A percentile compares a stretch with the other conserved stretches of the same genome.
These are phyloP conservation scores for Plenodomus lindquistii DNA, from an alignment of 2,329 filamentous ascomycete genomes.

Conservation along the genomic window DNA sequence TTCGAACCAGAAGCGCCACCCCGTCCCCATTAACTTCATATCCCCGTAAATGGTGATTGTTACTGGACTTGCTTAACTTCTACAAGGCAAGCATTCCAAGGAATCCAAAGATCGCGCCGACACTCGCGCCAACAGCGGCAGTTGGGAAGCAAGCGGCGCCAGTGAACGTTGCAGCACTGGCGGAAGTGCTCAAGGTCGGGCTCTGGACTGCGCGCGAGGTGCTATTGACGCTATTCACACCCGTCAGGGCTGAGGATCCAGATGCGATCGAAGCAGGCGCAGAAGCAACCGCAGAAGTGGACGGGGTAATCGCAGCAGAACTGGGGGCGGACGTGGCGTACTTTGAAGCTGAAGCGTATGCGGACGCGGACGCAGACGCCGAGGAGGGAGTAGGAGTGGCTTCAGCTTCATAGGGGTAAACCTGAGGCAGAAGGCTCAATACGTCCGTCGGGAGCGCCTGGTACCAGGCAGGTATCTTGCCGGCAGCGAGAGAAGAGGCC, in stretches of 20 bases:
- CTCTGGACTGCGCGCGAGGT: constrained; percentile 5
- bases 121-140: constrained; percentile 44
- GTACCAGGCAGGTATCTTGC: constrained; percentile 52
- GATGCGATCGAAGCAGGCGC: neutral
- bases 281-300: constrained; percentile 2
- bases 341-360: neutral
- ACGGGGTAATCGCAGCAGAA: constrained; percentile 1
- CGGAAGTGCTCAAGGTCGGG: constrained; percentile 6
- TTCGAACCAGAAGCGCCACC: constrained; percentile 27
- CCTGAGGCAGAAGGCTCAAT: constrained; percentile 47
- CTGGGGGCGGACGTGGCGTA: constrained; percentile 7
- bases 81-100: constrained; percentile 51
- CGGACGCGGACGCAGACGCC: constrained; percentile 18
- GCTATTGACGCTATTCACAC: constrained; percentile 3
- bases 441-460: constrained; percentile 50
- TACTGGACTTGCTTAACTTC: constrained; percentile 8
- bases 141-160: constrained; percentile 41
- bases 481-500: constrained; percentile 49
- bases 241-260: neutral
- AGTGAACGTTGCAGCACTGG: constrained; percentile 14
- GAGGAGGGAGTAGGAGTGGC: constrained; percentile 24
- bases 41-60: neutral
- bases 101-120: constrained; percentile 48
- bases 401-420: constrained; percentile 32
- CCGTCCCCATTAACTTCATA: neutral